Base-by-base conservation (phyloP, 805 yeast genomes). In the Scheffersomyces lignosus region DNA sequence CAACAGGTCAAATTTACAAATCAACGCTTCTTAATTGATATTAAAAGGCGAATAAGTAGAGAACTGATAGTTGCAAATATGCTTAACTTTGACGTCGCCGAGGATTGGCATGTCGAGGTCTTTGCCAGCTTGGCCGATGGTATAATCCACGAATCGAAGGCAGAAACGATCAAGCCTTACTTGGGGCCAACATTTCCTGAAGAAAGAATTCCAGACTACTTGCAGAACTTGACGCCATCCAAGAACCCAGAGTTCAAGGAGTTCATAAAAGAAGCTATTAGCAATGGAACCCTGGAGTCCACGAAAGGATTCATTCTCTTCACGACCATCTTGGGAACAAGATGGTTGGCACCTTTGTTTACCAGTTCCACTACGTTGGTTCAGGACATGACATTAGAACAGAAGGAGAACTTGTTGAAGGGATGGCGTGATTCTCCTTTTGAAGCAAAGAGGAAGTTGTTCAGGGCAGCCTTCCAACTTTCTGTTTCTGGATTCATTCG, bases 361-460 rank as follows among this genome's bases (percentile, higher is more conserved):
- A 62, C 73, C 13, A 51, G 50, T 10, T 49, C 68, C 6, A 43
- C 59, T 10, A 67, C 61, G 16, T 49, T 60, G 20, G 36, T 70
- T 4, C 44, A 55, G 14, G 71, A 70, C 12, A 70, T 70, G 75
- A 33, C 58, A 4, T 14, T 40, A 8, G 42, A 42, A 2, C 66
- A 73, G 43, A 51, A 66, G 15, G 63, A 54, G 31, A 41, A 34
- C 2, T 40, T 73, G 15, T 43, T 76, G 23, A 38, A 34, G 4
- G 39, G 59, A 4, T 72, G 78, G 78, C 51, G 66, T 24, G 56
- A 56, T 40, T 70, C 79, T 5, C 66, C 67, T 2, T 14, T 75
- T 16, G 37, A 56, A 3, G 36, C 44, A 9, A 60, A 64, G 34
- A 60, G 75, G 29, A 51, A 58, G 37, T 46, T 75, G 5, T 67